Percentiles rank a stretch among this genome's conserved stretches.
Evolutionary conservation across 1,284 basidiomycete species (phyloP).

Genomic region (Trichosporon ovoides): DNA sequence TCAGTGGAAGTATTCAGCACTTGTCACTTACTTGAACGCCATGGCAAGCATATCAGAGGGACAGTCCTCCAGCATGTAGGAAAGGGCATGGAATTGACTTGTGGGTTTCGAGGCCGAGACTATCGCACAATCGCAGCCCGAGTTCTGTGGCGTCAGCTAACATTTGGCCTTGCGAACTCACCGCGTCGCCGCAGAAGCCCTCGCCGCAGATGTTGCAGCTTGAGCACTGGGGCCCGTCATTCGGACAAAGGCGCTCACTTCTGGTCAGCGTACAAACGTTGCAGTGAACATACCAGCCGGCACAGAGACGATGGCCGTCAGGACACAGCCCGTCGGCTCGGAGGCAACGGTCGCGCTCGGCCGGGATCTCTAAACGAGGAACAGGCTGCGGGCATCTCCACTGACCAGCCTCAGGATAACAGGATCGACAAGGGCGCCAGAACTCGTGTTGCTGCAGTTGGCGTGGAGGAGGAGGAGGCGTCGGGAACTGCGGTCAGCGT

Average conservation of each 20-base stretch:
- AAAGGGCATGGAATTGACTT: constrained; percentile 11
- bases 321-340: constrained; percentile 20
- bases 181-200: constrained; percentile 22
- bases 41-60: constrained; percentile 22
- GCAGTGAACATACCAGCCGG: constrained; percentile 17
- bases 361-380: constrained; percentile 21
- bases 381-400: constrained; percentile 24
- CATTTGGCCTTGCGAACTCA: neutral
- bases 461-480: constrained; percentile 20
- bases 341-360: constrained; percentile 21
- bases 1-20: accelerated
- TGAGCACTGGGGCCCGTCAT: constrained; percentile 13
- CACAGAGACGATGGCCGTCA: constrained; percentile 24
- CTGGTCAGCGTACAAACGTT: neutral
- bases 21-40: constrained; percentile 25
- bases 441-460: constrained; percentile 15
- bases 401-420: constrained; percentile 20
- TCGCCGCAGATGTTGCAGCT: constrained; percentile 25
- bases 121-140: constrained; percentile 15
- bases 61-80: constrained; percentile 20
- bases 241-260: constrained; percentile 22
- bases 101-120: constrained; percentile 18
- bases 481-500: constrained; percentile 20
- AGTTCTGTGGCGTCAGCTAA: constrained; percentile 6
- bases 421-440: constrained; percentile 24